Conservation (phyloP, 2,329 filamentous ascomycete genomes). For the Exophiala phaeomuriformis region DNA sequence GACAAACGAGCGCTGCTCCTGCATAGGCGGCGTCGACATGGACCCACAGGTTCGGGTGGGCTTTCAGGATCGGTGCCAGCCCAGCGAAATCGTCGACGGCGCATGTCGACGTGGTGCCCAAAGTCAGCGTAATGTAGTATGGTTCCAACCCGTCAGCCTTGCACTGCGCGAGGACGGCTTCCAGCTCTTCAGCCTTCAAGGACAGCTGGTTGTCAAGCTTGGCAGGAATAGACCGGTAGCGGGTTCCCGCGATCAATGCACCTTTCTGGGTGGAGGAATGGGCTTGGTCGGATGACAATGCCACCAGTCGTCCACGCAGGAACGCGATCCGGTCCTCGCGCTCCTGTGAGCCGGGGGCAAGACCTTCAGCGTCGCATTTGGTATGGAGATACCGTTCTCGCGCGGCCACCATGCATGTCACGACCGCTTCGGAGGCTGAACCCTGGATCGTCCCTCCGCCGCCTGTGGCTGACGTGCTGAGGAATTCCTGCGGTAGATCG, state of each 20-base stretch:
- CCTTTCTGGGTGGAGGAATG: constrained; percentile 85
- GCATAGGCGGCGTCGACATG: constrained; percentile 93
- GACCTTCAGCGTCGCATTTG: constrained; percentile 46
- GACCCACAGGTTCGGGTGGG: constrained; percentile 66
- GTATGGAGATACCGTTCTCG: constrained; percentile 68
- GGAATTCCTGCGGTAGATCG: constrained; percentile 63
- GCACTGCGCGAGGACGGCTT: constrained; percentile 56
- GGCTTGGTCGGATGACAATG: constrained; percentile 68
- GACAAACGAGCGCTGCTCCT: constrained; percentile 72
- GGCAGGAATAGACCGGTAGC: constrained; percentile 64
- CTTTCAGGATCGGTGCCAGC: constrained; percentile 47
- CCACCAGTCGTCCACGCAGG: constrained; percentile 65
- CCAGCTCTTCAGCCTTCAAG: constrained; percentile 59
- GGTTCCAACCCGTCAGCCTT: constrained; percentile 66
- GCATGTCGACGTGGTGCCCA: constrained; percentile 84
- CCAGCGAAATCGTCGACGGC: constrained; percentile 73
- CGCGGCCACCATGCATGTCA: constrained; percentile 80
- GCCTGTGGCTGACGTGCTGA: constrained; percentile 56
- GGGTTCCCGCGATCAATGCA: constrained; percentile 76
- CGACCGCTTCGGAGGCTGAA: constrained; percentile 76
- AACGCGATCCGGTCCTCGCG: constrained; percentile 63
- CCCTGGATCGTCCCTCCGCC: constrained; percentile 95
- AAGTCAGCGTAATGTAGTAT: constrained; percentile 75
- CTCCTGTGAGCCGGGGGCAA: constrained; percentile 45
- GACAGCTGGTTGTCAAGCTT: constrained; percentile 57